Evolutionary conservation across 2,329 filamentous ascomycete genomes (phyloP).

Genomic region (Penicillium sp.): DNA sequence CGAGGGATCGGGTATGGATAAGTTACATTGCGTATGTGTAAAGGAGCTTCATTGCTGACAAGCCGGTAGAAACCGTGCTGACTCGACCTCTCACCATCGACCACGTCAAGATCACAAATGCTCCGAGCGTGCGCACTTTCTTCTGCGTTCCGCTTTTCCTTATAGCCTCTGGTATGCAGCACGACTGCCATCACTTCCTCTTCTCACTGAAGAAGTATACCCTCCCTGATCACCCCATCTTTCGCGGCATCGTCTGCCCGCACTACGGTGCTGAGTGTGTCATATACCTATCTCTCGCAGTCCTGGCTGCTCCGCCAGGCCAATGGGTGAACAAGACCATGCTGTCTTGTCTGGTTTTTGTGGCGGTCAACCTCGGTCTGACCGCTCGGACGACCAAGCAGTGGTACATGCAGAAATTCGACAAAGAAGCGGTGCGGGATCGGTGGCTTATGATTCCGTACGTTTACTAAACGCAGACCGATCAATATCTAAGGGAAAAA

Average conservation of each 20-base stretch:
- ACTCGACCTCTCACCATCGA: slow-evolving; percentile 30
- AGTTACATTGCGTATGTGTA: neutral
- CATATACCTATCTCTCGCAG: slow-evolving; percentile 72
- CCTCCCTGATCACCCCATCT: slow-evolving; percentile 67
- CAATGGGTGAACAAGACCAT: slow-evolving; percentile 66
- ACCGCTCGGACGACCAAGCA: slow-evolving; percentile 71
- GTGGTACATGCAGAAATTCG: slow-evolving; percentile 78
- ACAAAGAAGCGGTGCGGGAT: slow-evolving; percentile 54
- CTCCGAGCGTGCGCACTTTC: slow-evolving; percentile 49
- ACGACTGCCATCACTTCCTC: slow-evolving; percentile 66
- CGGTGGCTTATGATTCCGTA: slow-evolving; percentile 72
- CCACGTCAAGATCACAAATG: slow-evolving; percentile 36
- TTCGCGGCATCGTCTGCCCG: slow-evolving; percentile 69
- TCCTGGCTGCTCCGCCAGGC: slow-evolving; percentile 66
- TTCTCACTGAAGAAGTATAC: slow-evolving; percentile 74
- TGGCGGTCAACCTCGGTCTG: slow-evolving; percentile 70
- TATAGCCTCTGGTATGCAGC: slow-evolving; percentile 66
- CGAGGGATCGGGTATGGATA: slow-evolving; percentile 62
- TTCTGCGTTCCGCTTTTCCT: slow-evolving; percentile 61
- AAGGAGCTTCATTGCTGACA: neutral
- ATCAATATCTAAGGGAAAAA: neutral
- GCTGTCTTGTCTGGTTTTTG: slow-evolving; percentile 64
- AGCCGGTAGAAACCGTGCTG: slow-evolving; percentile 27
- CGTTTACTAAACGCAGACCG: slow-evolving; percentile 28
- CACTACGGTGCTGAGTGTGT: slow-evolving; percentile 88